A percentile compares a stretch with the other conserved stretches of the same genome.
Conservation (phyloP, 169 alveolate genomes). For the Plasmodium billcollinsi region DNA sequence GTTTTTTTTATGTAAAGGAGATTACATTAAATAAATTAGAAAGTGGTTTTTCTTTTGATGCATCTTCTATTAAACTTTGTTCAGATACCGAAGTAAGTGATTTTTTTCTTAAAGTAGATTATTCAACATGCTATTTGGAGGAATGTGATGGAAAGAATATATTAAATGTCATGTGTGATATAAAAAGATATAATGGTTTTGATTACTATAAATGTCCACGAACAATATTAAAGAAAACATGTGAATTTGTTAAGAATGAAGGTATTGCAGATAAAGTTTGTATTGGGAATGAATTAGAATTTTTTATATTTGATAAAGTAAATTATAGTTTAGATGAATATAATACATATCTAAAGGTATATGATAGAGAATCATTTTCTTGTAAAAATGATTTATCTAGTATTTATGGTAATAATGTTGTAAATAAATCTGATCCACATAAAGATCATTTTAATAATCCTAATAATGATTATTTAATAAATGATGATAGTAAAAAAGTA, state of each 20-base stretch:
- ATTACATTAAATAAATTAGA: constrained; percentile 64
- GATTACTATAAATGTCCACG: constrained; percentile 78
- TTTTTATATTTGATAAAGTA: constrained; percentile 85
- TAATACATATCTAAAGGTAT: constrained; percentile 70
- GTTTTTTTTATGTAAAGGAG: constrained; percentile 64
- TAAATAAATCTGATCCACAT: not conserved
- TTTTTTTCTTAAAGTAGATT: constrained; percentile 78
- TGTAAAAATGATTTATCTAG: constrained; percentile 72
- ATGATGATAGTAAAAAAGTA: constrained; percentile 67
- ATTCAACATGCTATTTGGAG: constrained; percentile 78
- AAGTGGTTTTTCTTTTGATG: constrained; percentile 83
- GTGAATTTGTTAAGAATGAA: constrained; percentile 34
- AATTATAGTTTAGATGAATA: constrained; percentile 78
- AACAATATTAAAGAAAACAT: constrained; percentile 57
- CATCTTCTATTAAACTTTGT: constrained; percentile 82
- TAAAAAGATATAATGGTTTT: constrained; percentile 71
- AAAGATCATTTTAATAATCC: not conserved
- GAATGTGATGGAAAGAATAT: constrained; percentile 69
- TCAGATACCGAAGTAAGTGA: constrained; percentile 78
- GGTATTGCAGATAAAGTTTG: constrained; percentile 69
- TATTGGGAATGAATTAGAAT: constrained; percentile 88
- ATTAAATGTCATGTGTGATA: constrained; percentile 77
- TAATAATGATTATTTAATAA: not conserved
- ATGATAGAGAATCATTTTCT: constrained; percentile 66
- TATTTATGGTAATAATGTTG: constrained; percentile 77